phyloP scores from a whole-genome alignment of 2,329 filamentous ascomycete genomes.

The Penicillium sp. region DNA sequence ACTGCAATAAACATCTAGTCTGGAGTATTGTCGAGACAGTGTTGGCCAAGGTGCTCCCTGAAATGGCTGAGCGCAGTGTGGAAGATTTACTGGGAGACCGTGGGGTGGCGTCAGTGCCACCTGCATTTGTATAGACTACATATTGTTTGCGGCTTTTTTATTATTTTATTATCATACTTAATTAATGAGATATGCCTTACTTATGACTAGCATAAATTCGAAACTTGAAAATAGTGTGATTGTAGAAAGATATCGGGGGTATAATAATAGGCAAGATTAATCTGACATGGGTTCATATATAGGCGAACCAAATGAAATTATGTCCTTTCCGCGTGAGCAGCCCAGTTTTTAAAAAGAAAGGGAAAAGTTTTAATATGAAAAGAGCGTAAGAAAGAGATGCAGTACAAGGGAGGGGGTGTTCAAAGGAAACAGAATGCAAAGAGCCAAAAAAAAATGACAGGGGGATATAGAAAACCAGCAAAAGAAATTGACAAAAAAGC shows the following conservation, averaged over 20 bases:
- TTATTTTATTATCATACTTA: not conserved
- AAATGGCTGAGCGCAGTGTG: slow-evolving; percentile 71
- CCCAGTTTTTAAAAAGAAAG: slow-evolving; percentile 17
- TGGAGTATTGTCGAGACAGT: slow-evolving; percentile 80
- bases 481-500: slow-evolving; percentile 10
- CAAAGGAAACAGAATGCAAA: slow-evolving; percentile 16
- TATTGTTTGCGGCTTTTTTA: not conserved
- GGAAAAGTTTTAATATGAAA: slow-evolving; percentile 6
- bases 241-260: slow-evolving; percentile 7
- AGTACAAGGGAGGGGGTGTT: slow-evolving; percentile 14
- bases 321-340: slow-evolving; percentile 27
- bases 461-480: slow-evolving; percentile 16
- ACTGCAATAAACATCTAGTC: slow-evolving; percentile 90
- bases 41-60: slow-evolving; percentile 79
- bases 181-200: slow-evolving; percentile 14
- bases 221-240: not conserved
- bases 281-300: slow-evolving; percentile 16
- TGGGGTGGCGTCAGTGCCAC: slow-evolving; percentile 42
- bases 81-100: slow-evolving; percentile 73
- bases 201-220: slow-evolving; percentile 8
- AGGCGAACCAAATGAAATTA: slow-evolving; percentile 12
- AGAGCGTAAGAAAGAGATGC: slow-evolving; percentile 13
- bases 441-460: slow-evolving; percentile 16
- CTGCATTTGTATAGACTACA: slow-evolving; percentile 12
- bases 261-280: slow-evolving; percentile 17